phyloP scores from a whole-genome alignment of 306 rosid species.

The Urtica urens region DNA sequence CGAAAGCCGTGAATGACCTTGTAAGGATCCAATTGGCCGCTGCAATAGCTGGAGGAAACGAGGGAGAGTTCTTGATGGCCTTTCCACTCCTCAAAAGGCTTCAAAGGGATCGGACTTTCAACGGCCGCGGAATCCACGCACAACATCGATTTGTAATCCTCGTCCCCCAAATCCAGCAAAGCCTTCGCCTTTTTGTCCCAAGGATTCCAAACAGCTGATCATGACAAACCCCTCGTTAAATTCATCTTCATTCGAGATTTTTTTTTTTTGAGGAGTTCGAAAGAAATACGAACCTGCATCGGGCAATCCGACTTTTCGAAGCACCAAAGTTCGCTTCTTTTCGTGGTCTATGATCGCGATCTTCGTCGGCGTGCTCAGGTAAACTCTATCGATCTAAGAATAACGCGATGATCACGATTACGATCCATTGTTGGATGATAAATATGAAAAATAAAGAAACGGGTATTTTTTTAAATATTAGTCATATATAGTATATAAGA shows the following conservation, averaged over 20 bases:
- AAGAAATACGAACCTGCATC: conserved; percentile 45
- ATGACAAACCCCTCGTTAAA: neutral
- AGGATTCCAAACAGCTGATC: conserved; percentile 70
- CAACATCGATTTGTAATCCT: conserved; percentile 59
- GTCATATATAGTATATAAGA: too few species aligned
- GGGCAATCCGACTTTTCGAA: conserved; percentile 51
- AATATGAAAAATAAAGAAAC: conserved; percentile 14
- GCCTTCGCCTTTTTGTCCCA: conserved; percentile 61
- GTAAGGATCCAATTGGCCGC: conserved; percentile 71
- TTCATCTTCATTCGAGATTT: too few species aligned
- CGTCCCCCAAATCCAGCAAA: conserved; percentile 51
- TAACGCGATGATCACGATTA: too few species aligned
- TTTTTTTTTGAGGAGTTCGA: too few species aligned
- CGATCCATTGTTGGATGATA: too few species aligned
- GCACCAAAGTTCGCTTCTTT: conserved; percentile 64
- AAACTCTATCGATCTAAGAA: conserved; percentile 57
- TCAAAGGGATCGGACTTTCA: conserved; percentile 44
- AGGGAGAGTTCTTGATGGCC: conserved; percentile 59
- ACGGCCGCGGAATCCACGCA: conserved; percentile 58
- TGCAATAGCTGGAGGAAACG: conserved; percentile 76
- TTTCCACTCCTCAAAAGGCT: conserved; percentile 67
- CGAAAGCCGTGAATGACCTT: conserved; percentile 50
- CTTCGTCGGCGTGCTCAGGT: conserved; percentile 48
- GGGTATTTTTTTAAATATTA: neutral
- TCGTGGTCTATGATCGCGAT: conserved; percentile 75